phyloP scores from a whole-genome alignment of 345 rosid species.

The Aegle marmelos region DNA sequence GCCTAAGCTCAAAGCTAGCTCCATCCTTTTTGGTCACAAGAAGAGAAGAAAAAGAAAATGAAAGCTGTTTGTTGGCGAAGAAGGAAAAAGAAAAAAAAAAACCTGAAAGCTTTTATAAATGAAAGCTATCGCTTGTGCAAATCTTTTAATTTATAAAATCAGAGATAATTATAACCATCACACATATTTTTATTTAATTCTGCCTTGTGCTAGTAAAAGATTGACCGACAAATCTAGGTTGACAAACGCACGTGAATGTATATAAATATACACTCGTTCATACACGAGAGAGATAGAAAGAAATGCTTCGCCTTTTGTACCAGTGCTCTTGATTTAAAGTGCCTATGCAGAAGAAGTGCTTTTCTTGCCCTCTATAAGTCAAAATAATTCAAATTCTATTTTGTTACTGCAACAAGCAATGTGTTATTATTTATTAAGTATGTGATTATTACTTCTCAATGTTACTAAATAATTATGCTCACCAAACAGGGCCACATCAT shows the following conservation, averaged over 20 bases:
- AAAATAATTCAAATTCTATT: neutral
- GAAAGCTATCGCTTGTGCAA: constrained; percentile 2
- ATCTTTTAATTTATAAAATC: neutral
- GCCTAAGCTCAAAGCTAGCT: constrained; percentile 84
- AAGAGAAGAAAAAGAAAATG: neutral
- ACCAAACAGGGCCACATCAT: constrained; percentile 22
- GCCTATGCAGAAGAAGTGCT: neutral
- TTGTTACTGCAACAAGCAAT: neutral
- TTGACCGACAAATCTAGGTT: constrained; percentile 67
- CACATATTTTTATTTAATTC: neutral
- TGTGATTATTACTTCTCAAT: constrained; percentile 6
- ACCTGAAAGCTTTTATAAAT: constrained; percentile 1
- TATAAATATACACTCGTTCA: constrained; percentile 45
- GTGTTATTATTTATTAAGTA: neutral
- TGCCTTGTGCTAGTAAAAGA: constrained; percentile 28
- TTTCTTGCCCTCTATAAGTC: neutral
- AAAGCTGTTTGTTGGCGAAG: neutral
- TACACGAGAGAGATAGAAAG: constrained; percentile 34
- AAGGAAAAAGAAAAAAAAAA: neutral
- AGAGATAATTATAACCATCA: neutral
- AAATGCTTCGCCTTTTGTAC: neutral
- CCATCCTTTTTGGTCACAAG: constrained; percentile 37
- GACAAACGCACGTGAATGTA: constrained; percentile 77
- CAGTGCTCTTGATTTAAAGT: neutral
- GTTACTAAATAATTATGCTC: constrained; percentile 22